These are phyloP conservation scores for Pezicula neosporulosa DNA, from an alignment of 2,329 filamentous ascomycete genomes.

Conservation along the genomic window DNA sequence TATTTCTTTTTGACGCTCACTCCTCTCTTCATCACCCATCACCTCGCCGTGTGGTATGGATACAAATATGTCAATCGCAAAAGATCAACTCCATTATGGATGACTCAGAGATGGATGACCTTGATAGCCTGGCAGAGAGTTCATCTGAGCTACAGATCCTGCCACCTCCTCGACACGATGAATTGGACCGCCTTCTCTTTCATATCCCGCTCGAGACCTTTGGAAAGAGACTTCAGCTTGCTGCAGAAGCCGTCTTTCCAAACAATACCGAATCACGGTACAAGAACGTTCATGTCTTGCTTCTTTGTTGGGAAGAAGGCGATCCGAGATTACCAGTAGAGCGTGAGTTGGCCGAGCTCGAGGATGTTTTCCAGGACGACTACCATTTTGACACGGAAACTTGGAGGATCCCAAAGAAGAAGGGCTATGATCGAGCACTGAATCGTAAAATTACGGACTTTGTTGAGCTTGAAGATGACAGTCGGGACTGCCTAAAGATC, in stretches of 20 bases:
- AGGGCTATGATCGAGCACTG: not conserved
- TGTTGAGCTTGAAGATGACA: not conserved
- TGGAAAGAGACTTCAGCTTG: conserved; percentile 4
- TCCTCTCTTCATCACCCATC: too few species aligned
- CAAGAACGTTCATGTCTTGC: conserved; percentile 2
- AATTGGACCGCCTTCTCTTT: not conserved
- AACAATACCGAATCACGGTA: not conserved
- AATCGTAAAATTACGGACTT: conserved; percentile 3
- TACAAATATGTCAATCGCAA: too few species aligned
- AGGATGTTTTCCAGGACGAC: conserved; percentile 2
- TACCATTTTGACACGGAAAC: conserved; percentile 3
- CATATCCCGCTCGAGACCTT: conserved; percentile 4
- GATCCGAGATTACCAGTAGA: conserved; percentile 6
- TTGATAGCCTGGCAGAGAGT: too few species aligned
- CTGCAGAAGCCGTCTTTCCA: conserved; percentile 7
- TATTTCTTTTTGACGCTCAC: too few species aligned
- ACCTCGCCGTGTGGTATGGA: too few species aligned
- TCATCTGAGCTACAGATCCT: not conserved
- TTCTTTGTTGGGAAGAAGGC: conserved; percentile 7
- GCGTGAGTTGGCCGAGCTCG: not conserved
- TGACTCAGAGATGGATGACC: too few species aligned
- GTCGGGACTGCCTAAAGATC: not conserved
- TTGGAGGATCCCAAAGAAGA: conserved; percentile 3
- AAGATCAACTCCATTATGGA: too few species aligned
- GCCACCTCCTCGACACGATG: not conserved